phyloP scores from a whole-genome alignment of 139 green algal species.

The Spirogloea muscicola region DNA sequence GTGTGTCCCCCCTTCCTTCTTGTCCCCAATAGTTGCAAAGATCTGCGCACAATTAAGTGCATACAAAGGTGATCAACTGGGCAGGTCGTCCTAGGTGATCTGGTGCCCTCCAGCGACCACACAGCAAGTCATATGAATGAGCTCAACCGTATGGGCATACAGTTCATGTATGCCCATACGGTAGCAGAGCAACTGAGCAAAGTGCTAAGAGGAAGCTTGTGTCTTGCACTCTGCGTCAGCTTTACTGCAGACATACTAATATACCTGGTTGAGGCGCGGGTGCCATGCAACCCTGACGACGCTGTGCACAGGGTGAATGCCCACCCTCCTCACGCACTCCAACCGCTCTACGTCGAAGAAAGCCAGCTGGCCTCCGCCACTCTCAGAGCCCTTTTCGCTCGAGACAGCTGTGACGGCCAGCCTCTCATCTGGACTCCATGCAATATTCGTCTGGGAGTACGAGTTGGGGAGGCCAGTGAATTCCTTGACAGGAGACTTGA shows the following conservation, averaged over 20 bases:
- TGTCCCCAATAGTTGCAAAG: conserved; percentile 33
- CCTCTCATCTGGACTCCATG: conserved; percentile 78
- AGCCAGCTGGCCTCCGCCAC: conserved; percentile 37
- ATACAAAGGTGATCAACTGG: no score
- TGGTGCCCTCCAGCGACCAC: no score
- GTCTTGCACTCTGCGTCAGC: no score
- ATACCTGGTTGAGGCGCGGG: conserved; percentile 88
- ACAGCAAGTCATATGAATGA: no score
- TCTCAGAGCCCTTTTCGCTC: conserved; percentile 28
- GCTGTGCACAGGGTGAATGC: conserved; percentile 61
- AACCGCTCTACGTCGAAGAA: conserved; percentile 56
- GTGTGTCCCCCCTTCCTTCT: conserved; percentile 45
- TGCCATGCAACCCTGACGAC: conserved; percentile 70
- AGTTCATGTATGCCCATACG: no score
- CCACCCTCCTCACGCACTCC: conserved; percentile 57
- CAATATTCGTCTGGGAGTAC: conserved; percentile 53
- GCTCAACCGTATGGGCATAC: no score
- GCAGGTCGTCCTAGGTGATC: no score
- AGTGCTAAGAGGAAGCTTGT: no score
- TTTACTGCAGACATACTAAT: no score
- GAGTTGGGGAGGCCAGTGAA: conserved; percentile 62
- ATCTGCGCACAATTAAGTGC: no score
- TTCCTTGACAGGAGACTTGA: conserved; percentile 65
- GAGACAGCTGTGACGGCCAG: conserved; percentile 69
- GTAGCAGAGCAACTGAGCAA: no score